Evolutionary conservation across 2,329 filamentous ascomycete genomes (phyloP), one percentile per base, ranked within the genome.

Genomic region (Colletotrichum incanum): DNA sequence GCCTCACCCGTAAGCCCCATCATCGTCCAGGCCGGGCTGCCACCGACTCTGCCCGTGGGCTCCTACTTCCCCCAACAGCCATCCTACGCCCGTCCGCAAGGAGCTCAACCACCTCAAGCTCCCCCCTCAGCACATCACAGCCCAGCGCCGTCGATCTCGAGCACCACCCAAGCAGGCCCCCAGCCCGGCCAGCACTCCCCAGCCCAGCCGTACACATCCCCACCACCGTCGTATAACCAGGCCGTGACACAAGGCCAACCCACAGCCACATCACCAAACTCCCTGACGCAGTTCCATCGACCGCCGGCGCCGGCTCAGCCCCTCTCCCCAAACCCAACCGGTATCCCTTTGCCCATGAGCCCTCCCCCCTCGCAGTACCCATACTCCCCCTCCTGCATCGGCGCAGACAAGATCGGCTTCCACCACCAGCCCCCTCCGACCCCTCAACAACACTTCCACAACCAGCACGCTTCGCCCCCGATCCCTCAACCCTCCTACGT

Each of bases 41-140:
- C 71, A 3, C 62, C 71, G 23, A 66, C 71, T 1, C 58, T 67
- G 12, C 67, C 71, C 23, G 2, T 67, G 39, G 43, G 47, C 47
- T 66, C 71, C 37, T 73, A 71, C 54, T 73, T 73, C 39, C 62
- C 63, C 2, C 71, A 71, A 20, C 71, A 73, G 14, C 71, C 67
- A 4, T 67, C 67, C 1, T 73, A 73, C 55, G 71, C 63, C 28
- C 56, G 31, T 5, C 54, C 43, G 26, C 41, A 61, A n/a, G 18
- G 47, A 1, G n/a, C 41, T 8, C 31, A 37, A 2, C n/a, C 65
- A 3, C 28, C 52, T 9, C 50, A 55, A 16, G 18, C 50, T 26
- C 7, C 41, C 4, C 7, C 45, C 26, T 59, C 61, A 26, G 58
- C 50, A 7, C 47, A 60, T n/a, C 65, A 67, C n/a, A 71, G 58